Base-by-base conservation (phyloP, 441 rosid species). In the Bruguiera hainesii region DNA sequence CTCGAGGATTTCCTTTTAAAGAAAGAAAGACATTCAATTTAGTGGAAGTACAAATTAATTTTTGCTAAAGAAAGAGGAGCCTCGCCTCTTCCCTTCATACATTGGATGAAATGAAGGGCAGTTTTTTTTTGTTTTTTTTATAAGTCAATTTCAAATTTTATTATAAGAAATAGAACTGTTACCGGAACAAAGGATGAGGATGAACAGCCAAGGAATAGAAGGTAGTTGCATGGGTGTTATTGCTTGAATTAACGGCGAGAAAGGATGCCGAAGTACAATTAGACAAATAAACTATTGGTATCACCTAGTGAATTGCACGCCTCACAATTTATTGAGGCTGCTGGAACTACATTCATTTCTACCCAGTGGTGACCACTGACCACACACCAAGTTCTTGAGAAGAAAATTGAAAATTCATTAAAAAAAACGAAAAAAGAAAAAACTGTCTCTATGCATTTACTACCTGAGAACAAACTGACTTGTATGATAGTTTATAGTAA, bases 21-120 rank as follows among this genome's bases (percentile, higher is more conserved):
- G 72, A 50, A 74, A 66, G 55, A n/a, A 4, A 21, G 53, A 26
- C 61, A 70, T 71, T 76, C 52, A 75, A 64, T 64, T 21, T 29
- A 21, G 53, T 26, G 19, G 63, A 60, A 62, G 61, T 65, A 64
- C 66, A 46, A 66, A 69, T 78, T 49, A 75, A 62, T 82, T 55
- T 30, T 26, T 60, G 60, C 76, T 58, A 56, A 50, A 55, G 50
- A 61, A 67, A 70, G 71, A 65, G 20, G 52, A 20, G 18, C 58
- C 58, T 55, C 58, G 10, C 58, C 16, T 10, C 29, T 23, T 10
- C 28, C 58, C 16, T 20, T 55, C 25, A 4, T 55, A 20, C 11
- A 55, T 8, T 23, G 28, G 21, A 26, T 20, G 58, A 9, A 23
- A 23, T 11, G 28, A 25, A 55, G 29, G 57, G 28, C 28, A 21